These are phyloP conservation scores for Tuber brumale DNA, from an alignment of 495 filamentous ascomycete species.

Conservation along the genomic window DNA sequence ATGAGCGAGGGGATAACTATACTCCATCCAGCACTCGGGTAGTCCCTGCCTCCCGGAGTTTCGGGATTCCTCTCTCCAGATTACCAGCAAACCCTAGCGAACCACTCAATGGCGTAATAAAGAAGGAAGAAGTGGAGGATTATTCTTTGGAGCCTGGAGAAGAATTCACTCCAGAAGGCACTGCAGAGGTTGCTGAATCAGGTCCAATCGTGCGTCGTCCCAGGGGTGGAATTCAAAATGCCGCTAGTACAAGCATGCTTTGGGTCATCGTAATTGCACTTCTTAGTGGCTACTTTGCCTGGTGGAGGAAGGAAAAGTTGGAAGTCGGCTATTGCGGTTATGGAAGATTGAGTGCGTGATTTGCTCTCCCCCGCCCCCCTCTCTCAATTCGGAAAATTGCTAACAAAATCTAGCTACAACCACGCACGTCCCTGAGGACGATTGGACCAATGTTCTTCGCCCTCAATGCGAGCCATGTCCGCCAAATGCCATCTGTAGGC, in stretches of 20 bases:
- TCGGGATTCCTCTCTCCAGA: conserved; percentile 49
- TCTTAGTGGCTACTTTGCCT: conserved; percentile 63
- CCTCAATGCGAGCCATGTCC: conserved; percentile 90
- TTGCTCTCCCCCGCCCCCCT: conserved; percentile 16
- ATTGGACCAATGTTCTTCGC: conserved; percentile 50
- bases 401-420: conserved; percentile 14
- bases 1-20: conserved; percentile 19
- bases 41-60: conserved; percentile 45
- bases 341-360: conserved; percentile 52
- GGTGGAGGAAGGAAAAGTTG: conserved; percentile 90
- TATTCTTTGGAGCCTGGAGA: conserved; percentile 60
- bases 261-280: conserved; percentile 61
- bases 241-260: conserved; percentile 42
- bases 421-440: conserved; percentile 22
- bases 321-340: conserved; percentile 92
- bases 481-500: conserved; percentile 80
- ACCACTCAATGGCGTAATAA: conserved; percentile 35
- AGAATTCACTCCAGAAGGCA: conserved; percentile 86
- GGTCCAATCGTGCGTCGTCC: conserved; percentile 34
- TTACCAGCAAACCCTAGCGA: conserved; percentile 43
- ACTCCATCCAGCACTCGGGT: conserved; percentile 18
- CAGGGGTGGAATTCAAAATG: conserved; percentile 6
- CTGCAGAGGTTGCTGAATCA: conserved; percentile 68
- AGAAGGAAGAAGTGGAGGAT: conserved; percentile 41
- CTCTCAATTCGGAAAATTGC: conserved; percentile 9